These are phyloP conservation scores for Stylosanthes scabra DNA, from an alignment of 331 rosid genomes.

Conservation along the genomic window DNA sequence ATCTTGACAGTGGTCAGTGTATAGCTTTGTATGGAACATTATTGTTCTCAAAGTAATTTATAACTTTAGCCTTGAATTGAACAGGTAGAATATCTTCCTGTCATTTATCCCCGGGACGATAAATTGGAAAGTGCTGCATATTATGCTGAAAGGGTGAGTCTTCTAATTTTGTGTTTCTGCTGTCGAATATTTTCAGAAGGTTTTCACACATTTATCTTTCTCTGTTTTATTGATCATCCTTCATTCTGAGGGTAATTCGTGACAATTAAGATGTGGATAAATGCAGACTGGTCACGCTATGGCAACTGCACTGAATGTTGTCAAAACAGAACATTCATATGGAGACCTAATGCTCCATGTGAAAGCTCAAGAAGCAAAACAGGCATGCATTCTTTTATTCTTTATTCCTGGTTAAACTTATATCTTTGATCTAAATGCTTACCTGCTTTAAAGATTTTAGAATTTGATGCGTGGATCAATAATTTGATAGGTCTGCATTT, in stretches of 20 bases:
- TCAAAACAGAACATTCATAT: constrained; percentile 85
- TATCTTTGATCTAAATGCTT: constrained; percentile 26
- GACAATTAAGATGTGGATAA: constrained; percentile 29
- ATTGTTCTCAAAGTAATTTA: constrained; percentile 31
- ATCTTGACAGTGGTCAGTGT: constrained; percentile 16
- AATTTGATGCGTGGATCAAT: constrained; percentile 1
- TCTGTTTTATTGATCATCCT: constrained; percentile 33
- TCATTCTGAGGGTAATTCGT: neutral
- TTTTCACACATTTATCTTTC: constrained; percentile 13
- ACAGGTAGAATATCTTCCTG: constrained; percentile 91
- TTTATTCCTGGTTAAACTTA: constrained; percentile 18
- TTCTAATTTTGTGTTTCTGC: constrained; percentile 25
- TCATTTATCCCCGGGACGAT: constrained; percentile 59
- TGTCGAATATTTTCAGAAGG: constrained; percentile 5
- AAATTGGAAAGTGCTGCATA: constrained; percentile 65
- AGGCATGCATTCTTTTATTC: constrained; percentile 65
- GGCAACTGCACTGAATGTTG: constrained; percentile 79
- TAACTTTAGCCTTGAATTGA: constrained; percentile 33
- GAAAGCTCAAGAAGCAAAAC: constrained; percentile 76
- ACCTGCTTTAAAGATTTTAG: constrained; percentile 31
- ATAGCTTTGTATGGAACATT: constrained; percentile 1
- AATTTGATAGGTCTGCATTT: constrained; percentile 15
- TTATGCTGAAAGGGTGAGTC: constrained; percentile 75
- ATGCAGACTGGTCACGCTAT: constrained; percentile 82
- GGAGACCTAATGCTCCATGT: constrained; percentile 82